Percentiles rank a stretch among this genome's conserved stretches.
These are phyloP conservation scores for Leishmania guyanensis DNA, from an alignment of 208 protist species.

Conservation along the genomic window DNA sequence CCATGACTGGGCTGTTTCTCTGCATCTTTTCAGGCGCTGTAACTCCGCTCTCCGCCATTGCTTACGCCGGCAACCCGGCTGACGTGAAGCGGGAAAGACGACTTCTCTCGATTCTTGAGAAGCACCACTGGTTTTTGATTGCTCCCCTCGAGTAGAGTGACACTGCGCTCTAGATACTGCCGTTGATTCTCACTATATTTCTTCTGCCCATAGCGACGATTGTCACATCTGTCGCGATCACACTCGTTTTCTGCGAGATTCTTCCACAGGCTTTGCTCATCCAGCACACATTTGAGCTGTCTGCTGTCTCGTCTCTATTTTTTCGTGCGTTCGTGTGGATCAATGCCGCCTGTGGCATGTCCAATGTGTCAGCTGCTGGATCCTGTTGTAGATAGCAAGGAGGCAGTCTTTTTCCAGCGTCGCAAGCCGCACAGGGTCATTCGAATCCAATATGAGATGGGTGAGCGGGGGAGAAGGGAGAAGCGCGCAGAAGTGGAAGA, in stretches of 20 bases:
- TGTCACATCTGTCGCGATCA: constrained; percentile 51
- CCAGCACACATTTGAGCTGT: constrained; percentile 52
- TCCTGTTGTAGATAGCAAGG: constrained; percentile 60
- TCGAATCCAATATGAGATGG: constrained; percentile 56
- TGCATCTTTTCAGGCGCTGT: constrained; percentile 71
- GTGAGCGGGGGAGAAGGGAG: constrained; percentile 22
- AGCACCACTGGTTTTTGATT: constrained; percentile 70
- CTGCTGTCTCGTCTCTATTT: constrained; percentile 55
- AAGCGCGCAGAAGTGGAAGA: constrained; percentile 27
- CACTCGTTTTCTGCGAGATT: constrained; percentile 78
- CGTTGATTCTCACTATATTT: constrained; percentile 63
- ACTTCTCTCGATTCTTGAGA: constrained; percentile 63
- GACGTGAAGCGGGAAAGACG: constrained; percentile 39
- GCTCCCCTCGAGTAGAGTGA: constrained; percentile 64
- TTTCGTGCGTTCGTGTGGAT: constrained; percentile 60
- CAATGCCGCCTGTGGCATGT: constrained; percentile 57
- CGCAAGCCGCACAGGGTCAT: constrained; percentile 63
- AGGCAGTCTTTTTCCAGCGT: constrained; percentile 60
- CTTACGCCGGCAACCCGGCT: constrained; percentile 27
- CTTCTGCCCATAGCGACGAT: constrained; percentile 56
- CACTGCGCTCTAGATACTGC: constrained; percentile 73
- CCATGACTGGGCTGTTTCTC: constrained; percentile 57
- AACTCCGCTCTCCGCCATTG: constrained; percentile 41
- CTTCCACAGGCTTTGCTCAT: constrained; percentile 76
- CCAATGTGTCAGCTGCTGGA: constrained; percentile 72